phyloP scores from a whole-genome alignment of 2,329 filamentous ascomycete genomes.

The Epichloe sibirici region DNA sequence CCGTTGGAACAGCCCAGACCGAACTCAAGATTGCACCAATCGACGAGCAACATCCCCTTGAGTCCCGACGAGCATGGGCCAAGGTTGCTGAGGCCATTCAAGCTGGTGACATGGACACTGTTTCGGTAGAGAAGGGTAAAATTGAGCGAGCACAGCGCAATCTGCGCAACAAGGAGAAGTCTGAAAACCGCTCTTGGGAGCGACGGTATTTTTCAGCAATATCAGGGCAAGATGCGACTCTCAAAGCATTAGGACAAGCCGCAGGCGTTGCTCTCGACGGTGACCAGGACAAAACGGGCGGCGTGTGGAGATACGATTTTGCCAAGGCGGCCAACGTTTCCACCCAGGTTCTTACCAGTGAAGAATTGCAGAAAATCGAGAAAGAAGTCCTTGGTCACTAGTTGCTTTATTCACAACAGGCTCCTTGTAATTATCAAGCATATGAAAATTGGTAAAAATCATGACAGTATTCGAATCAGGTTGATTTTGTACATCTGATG shows the following conservation, averaged over 20 bases:
- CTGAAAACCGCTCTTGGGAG: constrained; percentile 68
- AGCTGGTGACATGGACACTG: constrained; percentile 72
- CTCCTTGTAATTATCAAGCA: neutral
- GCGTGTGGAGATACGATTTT: constrained; percentile 46
- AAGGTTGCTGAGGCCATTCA: constrained; percentile 74
- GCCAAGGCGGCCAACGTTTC: constrained; percentile 28
- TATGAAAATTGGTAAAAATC: neutral
- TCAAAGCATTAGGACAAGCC: constrained; percentile 30
- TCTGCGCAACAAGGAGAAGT: constrained; percentile 59
- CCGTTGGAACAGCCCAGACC: constrained; percentile 44
- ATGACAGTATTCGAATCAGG: neutral
- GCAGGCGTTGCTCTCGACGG: constrained; percentile 38
- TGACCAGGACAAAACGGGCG: constrained; percentile 48
- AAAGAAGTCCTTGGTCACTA: constrained; percentile 31
- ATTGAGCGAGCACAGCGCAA: constrained; percentile 81
- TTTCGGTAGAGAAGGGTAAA: constrained; percentile 67
- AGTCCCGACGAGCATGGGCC: constrained; percentile 78
- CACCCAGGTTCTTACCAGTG: constrained; percentile 25
- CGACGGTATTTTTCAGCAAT: constrained; percentile 64
- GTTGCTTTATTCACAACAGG: neutral
- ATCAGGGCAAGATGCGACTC: constrained; percentile 31
- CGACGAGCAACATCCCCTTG: constrained; percentile 72
- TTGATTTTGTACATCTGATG: no score
- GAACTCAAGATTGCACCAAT: constrained; percentile 60
- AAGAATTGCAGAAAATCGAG: constrained; percentile 31